Percentiles rank a stretch among this genome's conserved stretches.
These are phyloP conservation scores for Aspergillus caelatus DNA, from an alignment of 2,329 filamentous ascomycete species.

Conservation along the genomic window DNA sequence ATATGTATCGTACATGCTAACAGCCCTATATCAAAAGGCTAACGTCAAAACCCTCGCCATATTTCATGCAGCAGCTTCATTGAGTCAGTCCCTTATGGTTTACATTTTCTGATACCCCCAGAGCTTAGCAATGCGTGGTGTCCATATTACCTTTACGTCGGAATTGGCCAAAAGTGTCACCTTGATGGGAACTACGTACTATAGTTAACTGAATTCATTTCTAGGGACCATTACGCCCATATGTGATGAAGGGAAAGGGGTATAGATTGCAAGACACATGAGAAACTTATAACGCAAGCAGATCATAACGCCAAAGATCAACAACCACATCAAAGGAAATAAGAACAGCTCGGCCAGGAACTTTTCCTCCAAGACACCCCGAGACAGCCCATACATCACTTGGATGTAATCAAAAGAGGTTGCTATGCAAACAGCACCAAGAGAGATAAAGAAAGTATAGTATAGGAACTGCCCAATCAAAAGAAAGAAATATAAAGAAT, in stretches of 20 bases:
- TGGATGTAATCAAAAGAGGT: background rate
- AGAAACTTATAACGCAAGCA: background rate
- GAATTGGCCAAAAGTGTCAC: background rate
- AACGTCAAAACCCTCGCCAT: background rate
- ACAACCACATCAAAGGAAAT: background rate
- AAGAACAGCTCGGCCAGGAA: constrained; percentile 6
- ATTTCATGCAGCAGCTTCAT: background rate
- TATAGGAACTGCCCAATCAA: background rate
- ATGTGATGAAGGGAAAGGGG: background rate
- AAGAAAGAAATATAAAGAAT: background rate
- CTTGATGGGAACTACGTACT: background rate
- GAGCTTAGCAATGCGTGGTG: background rate
- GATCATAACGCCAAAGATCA: background rate
- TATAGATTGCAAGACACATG: constrained; percentile 5
- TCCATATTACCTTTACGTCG: background rate
- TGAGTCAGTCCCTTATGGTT: background rate
- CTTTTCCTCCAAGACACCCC: constrained; percentile 9
- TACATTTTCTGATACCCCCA: background rate
- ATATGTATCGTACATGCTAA: constrained; percentile 1
- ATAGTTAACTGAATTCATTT: background rate
- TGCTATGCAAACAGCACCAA: constrained; percentile 6
- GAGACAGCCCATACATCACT: background rate
- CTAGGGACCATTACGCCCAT: background rate
- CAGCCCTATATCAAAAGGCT: background rate
- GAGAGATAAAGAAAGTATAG: background rate